Evolutionary conservation across 2,329 filamentous ascomycete genomes (phyloP).

Genomic region (Chaetomiaceae sp.): DNA sequence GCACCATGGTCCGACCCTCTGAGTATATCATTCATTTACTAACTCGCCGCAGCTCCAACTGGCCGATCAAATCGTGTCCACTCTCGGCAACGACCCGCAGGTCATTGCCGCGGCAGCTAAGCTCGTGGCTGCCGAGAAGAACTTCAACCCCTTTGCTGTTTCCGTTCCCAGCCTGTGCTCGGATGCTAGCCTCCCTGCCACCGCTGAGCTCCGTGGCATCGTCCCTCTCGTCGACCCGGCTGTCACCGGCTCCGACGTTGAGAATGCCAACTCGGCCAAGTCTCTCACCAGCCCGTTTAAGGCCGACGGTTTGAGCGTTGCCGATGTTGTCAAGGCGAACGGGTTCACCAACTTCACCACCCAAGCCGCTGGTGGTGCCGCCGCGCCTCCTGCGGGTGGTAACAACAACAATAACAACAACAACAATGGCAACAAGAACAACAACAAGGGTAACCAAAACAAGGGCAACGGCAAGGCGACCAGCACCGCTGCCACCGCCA

Average conservation of each 20-base stretch:
- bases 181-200: constrained; percentile 56
- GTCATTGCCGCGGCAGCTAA: constrained; percentile 52
- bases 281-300: constrained; percentile 50
- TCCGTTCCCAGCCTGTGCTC: constrained; percentile 57
- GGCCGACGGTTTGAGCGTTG: constrained; percentile 56
- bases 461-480: not conserved
- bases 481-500: not conserved
- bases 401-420: constrained; percentile 2
- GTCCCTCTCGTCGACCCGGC: constrained; percentile 61
- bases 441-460: constrained; percentile 3
- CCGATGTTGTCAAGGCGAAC: constrained; percentile 54
- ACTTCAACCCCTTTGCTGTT: constrained; percentile 63
- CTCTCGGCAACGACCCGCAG: constrained; percentile 52
- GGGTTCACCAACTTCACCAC: constrained; percentile 58
- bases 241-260: constrained; percentile 48
- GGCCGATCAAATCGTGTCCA: constrained; percentile 57
- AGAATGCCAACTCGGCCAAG: constrained; percentile 53
- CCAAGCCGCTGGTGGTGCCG: constrained; percentile 21
- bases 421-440: constrained; percentile 1
- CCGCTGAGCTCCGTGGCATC: constrained; percentile 57
- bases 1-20: not conserved
- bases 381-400: constrained; percentile 8
- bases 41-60: constrained; percentile 44
- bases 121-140: constrained; percentile 64
- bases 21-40: constrained; percentile 11